These are phyloP conservation scores for Sugiyamaella mastotermitis DNA, from an alignment of 805 yeast species.

Conservation along the genomic window DNA sequence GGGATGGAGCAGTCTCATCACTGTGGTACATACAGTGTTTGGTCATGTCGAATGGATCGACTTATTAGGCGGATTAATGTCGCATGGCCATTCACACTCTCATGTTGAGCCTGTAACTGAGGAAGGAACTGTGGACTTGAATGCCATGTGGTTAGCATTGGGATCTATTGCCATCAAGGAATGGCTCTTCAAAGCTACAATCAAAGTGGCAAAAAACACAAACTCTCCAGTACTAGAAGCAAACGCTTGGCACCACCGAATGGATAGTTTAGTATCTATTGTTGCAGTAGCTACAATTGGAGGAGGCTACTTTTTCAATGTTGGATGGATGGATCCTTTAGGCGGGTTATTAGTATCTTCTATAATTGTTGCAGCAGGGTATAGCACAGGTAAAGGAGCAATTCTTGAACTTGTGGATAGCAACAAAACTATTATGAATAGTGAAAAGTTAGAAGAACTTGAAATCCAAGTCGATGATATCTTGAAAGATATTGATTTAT, in stretches of 20 bases:
- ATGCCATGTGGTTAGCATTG: conserved; percentile 95
- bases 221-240: conserved; percentile 89
- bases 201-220: conserved; percentile 66
- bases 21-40: conserved; percentile 17
- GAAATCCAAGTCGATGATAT: conserved; percentile 8
- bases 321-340: conserved; percentile 83
- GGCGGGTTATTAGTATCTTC: conserved; percentile 87
- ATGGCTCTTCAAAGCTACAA: conserved; percentile 77
- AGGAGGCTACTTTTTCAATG: conserved; percentile 69
- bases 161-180: conserved; percentile 86
- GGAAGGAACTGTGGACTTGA: conserved; percentile 49
- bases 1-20: conserved; percentile 71
- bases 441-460: conserved; percentile 4
- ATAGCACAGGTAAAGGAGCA: conserved; percentile 62
- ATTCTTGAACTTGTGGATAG: conserved; percentile 74
- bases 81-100: conserved; percentile 28
- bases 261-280: conserved; percentile 84
- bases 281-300: conserved; percentile 88
- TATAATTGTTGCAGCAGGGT: conserved; percentile 79
- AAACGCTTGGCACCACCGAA: conserved; percentile 98
- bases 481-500: conserved; percentile 8
- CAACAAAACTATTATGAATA: conserved; percentile 5
- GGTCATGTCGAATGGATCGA: conserved; percentile 14
- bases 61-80: conserved; percentile 39
- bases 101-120: conserved; percentile 44